Percentiles rank a stretch among this genome's conserved stretches.
These are phyloP conservation scores for Allomyces javanicus DNA, from an alignment of 192 early-diverging fungal genomes.

Conservation along the genomic window DNA sequence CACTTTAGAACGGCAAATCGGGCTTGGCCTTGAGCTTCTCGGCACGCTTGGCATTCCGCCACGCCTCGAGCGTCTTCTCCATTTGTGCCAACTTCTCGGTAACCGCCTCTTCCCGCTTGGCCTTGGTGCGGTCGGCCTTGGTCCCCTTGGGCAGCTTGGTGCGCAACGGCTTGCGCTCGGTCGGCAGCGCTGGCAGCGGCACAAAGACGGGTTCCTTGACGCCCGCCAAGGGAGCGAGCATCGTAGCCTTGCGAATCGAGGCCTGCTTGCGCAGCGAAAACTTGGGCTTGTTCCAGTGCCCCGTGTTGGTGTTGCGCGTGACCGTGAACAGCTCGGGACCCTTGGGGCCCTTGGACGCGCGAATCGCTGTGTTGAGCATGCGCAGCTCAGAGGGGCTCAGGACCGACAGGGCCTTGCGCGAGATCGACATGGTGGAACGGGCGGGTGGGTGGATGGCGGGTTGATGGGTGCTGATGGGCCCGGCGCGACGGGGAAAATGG, in stretches of 20 bases:
- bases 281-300: background rate
- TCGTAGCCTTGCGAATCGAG: background rate
- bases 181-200: too few relatives aligned
- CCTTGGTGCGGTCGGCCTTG: background rate
- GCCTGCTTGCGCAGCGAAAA: background rate
- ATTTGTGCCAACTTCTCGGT: background rate
- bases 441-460: too few relatives aligned
- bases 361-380: too few relatives aligned
- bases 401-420: too few relatives aligned
- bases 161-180: background rate
- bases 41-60: slow-evolving; percentile 9
- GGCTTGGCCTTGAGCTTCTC: slow-evolving; percentile 7
- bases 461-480: too few relatives aligned
- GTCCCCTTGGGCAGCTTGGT: background rate
- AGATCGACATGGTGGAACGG: too few relatives aligned
- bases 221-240: background rate
- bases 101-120: background rate
- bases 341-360: too few relatives aligned
- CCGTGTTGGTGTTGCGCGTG: background rate
- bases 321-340: background rate
- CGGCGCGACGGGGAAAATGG: too few relatives aligned
- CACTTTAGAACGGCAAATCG: slow-evolving; percentile 10
- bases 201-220: too few relatives aligned
- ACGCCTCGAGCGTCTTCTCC: slow-evolving; percentile 8
- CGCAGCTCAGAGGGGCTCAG: too few relatives aligned